Base-by-base conservation (phyloP, 352 stramenopile genomes). In the Phytophthora cajani region DNA sequence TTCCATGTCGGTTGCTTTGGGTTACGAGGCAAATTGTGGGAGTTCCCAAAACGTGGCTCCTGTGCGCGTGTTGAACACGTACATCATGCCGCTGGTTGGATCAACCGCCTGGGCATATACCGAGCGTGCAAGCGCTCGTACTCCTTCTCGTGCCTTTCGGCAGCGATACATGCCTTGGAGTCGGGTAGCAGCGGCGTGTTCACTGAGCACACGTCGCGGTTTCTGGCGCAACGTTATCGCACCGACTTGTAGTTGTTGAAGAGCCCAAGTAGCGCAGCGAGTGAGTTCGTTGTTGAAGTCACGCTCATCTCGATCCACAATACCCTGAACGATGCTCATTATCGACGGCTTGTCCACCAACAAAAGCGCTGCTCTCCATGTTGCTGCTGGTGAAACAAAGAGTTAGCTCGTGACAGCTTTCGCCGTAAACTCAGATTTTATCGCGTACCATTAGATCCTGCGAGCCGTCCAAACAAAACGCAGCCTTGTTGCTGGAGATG, bases 131-230 rank as follows among this genome's bases (percentile, higher is more conserved):
- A 91, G 56, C 1, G 58, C 60, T n/a, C 74, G 79, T 11, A 79
- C 56, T 42, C 70, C 50, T 36, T 82, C 57, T 17, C 74, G 69
- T 2, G 86, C 86, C 57, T 90, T 88, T 32, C 83, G 76, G 12
- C 51, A 79, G 25, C 82, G 82, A 59, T 80, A 92, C n/a, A 93
- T 50, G 17, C 71, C 63, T 59, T 93, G 86, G 49, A 93, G 81
- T 53, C 77, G 50, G 54, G 33, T 75, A 17, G 80, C 80, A 11
- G 84, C 84, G 2, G 75, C 64, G 6, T 77, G 58, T 57, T 70
- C 49, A 25, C 21, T 77, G 6, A 82, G 56, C n/a, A 33, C 60
- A 44, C 30, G 55, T 27, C 30, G 46, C 60, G 53, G 58, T 50
- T 63, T 63, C 12, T 66, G 56, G 0, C 17, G 62, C 25, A 66